Evolutionary conservation across 805 yeast species (phyloP).

Genomic region (Brettanomyces nanus): DNA sequence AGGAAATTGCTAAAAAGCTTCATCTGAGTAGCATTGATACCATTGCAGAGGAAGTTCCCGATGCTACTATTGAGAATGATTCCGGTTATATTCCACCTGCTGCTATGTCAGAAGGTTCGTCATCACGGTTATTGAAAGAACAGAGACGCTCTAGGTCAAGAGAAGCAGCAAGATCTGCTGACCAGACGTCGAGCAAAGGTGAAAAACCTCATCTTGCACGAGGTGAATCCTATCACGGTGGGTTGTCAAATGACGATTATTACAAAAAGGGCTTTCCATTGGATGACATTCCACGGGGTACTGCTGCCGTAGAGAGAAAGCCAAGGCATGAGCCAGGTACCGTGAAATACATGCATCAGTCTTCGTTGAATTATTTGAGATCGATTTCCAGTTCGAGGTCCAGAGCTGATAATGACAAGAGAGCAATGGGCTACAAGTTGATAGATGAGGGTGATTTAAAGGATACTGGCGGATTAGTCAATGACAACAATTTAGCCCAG

Average conservation of each 20-base stretch:
- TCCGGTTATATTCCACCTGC: constrained; percentile 35
- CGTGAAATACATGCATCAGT: constrained; percentile 16
- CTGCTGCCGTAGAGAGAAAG: constrained; percentile 28
- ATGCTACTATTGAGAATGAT: constrained; percentile 30
- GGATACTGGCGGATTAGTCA: constrained; percentile 48
- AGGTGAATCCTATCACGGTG: constrained; percentile 68
- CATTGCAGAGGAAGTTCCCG: constrained; percentile 24
- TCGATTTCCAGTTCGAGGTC: constrained; percentile 61
- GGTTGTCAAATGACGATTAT: constrained; percentile 35
- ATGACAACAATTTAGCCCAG: constrained; percentile 41
- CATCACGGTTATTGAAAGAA: constrained; percentile 22
- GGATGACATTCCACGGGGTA: constrained; percentile 24
- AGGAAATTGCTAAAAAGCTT: constrained; percentile 7
- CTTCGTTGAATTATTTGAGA: constrained; percentile 51
- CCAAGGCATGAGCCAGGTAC: constrained; percentile 31
- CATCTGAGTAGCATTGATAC: neutral
- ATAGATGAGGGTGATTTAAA: constrained; percentile 33
- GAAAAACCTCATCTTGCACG: constrained; percentile 60
- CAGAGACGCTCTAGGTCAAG: constrained; percentile 15
- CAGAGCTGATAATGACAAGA: constrained; percentile 32
- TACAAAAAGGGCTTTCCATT: constrained; percentile 25
- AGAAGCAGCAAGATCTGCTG: neutral
- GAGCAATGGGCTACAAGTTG: constrained; percentile 23
- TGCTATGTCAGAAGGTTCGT: constrained; percentile 34
- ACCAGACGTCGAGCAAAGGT: constrained; percentile 9